These are phyloP conservation scores for Solanum infundibuliforme DNA, from an alignment of 257 asterid genomes.

Conservation along the genomic window DNA sequence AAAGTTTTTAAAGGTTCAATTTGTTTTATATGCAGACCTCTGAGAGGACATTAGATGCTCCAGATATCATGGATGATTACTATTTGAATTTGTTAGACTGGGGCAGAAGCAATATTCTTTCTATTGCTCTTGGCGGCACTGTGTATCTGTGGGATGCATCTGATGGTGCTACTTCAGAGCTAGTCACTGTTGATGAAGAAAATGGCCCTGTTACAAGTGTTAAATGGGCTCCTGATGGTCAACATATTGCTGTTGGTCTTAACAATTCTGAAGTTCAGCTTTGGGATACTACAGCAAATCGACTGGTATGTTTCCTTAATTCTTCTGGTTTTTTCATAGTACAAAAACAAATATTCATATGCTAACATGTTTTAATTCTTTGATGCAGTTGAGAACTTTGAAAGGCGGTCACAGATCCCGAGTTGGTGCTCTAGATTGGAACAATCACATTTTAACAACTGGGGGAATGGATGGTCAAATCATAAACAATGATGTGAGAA, in stretches of 20 bases:
- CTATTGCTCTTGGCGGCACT: slow-evolving; percentile 77
- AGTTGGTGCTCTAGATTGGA: slow-evolving; percentile 86
- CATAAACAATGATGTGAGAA: slow-evolving; percentile 73
- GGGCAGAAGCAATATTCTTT: slow-evolving; percentile 88
- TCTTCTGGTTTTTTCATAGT: not conserved
- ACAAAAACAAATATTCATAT: not conserved
- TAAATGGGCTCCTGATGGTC: slow-evolving; percentile 95
- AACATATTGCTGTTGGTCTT: slow-evolving; percentile 67
- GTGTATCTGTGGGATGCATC: slow-evolving; percentile 93
- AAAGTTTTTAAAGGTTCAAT: not conserved
- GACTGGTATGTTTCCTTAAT: slow-evolving; percentile 33
- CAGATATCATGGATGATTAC: slow-evolving; percentile 80
- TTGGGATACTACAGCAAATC: slow-evolving; percentile 78
- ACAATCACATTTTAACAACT: slow-evolving; percentile 72
- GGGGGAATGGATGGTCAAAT: slow-evolving; percentile 95
- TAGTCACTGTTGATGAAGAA: slow-evolving; percentile 70
- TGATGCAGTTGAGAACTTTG: slow-evolving; percentile 69
- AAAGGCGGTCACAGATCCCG: slow-evolving; percentile 68
- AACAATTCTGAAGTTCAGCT: slow-evolving; percentile 84
- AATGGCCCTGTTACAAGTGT: slow-evolving; percentile 82
- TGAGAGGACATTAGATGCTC: slow-evolving; percentile 92
- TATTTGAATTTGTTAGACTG: slow-evolving; percentile 83
- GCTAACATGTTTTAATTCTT: not conserved
- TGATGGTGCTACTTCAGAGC: slow-evolving; percentile 65
- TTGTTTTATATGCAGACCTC: slow-evolving; percentile 49